A percentile compares a stretch with the other conserved stretches of the same genome.
Conservation (phyloP, 2,329 filamentous ascomycete species). For the Didymosphaeria variabile region DNA sequence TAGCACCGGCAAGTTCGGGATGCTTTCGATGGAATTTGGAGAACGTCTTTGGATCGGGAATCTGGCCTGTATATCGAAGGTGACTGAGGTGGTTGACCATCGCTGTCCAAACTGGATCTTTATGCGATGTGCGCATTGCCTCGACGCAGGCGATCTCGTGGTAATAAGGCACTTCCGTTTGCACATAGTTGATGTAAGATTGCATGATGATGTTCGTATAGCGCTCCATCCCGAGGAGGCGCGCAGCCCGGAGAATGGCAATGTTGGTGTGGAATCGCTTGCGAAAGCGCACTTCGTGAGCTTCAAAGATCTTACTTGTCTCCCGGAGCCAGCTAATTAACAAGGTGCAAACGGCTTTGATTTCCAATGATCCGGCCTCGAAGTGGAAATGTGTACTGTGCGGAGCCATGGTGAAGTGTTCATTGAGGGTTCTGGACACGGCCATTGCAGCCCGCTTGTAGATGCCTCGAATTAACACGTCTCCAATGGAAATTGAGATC, state of each 20-base stretch:
- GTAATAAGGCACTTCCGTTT: slow-evolving; percentile 22
- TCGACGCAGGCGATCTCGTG: slow-evolving; percentile 24
- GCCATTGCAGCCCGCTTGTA: slow-evolving; percentile 29
- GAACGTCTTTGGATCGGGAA: slow-evolving; percentile 22
- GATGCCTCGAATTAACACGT: slow-evolving; percentile 9
- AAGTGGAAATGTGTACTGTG: slow-evolving; percentile 16
- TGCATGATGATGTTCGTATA: slow-evolving; percentile 21
- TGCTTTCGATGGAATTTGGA: slow-evolving; percentile 16
- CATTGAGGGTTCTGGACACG: slow-evolving; percentile 19
- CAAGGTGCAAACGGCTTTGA: slow-evolving; percentile 17
- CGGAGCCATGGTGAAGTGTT: slow-evolving; percentile 21
- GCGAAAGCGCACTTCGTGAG: slow-evolving; percentile 11
- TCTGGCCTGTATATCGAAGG: slow-evolving; percentile 9
- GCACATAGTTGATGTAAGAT: slow-evolving; percentile 19
- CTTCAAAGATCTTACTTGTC: slow-evolving; percentile 20
- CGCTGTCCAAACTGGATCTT: slow-evolving; percentile 25
- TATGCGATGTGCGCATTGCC: slow-evolving; percentile 14
- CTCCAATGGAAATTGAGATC: slow-evolving; percentile 21
- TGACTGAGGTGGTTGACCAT: slow-evolving; percentile 28
- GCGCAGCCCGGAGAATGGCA: slow-evolving; percentile 20
- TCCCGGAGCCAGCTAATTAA: slow-evolving; percentile 20
- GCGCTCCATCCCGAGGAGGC: slow-evolving; percentile 25
- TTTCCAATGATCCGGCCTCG: not conserved
- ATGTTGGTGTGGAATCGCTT: slow-evolving; percentile 19
- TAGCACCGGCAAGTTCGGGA: slow-evolving; percentile 10